Evolutionary conservation across 2,329 filamentous ascomycete species (phyloP), one percentile per base, ranked within the genome.

Genomic region (Thelonectria olida): DNA sequence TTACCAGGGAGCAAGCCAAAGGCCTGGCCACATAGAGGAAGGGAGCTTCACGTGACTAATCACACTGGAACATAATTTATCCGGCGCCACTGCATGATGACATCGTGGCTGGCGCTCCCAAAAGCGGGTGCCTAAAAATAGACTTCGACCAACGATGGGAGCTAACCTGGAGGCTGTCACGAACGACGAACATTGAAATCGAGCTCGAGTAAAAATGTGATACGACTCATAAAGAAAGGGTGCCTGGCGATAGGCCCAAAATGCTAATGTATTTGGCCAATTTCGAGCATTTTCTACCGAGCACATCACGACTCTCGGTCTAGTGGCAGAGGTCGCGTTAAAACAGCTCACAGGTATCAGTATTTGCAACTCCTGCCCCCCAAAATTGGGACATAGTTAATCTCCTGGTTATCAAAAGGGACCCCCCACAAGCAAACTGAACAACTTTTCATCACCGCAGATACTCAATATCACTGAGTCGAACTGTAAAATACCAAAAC

Each of bases 1-100:
- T 74, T 70, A 69, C 69, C 70, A 63, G 69, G 63, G 64, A 70
- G 62, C 61, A 71, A 68, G 57, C 66, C 65, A 70, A 67, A 66
- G 52, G 62, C 70, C 68, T 65, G 68, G 67, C 69, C 67, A 72
- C 66, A 71, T 71, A 66, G 22, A 25, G 15, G 12, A 17, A 45
- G 20, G 42, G 42, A 45, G 42, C 23, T 45, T 27, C 42, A 45
- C 42, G 42, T 45, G 42, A 45, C 42, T 17, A n/a, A n/a, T 22
- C 12, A 13, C 7, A 6, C 12, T 7, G 42, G 42, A 27, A 9
- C 17, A 25, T 45, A 25, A 5, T 27, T 45, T 13, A 25, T 45
- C 42, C 42, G 42, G 9, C 22, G 20, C 7, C 42, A 25, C 17
- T 45, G 42, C 42, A 27, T 8, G 22, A 45, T 22, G 42, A 45